Conservation (phyloP, 2,329 filamentous ascomycete species). For the Ascochyta pisi region DNA sequence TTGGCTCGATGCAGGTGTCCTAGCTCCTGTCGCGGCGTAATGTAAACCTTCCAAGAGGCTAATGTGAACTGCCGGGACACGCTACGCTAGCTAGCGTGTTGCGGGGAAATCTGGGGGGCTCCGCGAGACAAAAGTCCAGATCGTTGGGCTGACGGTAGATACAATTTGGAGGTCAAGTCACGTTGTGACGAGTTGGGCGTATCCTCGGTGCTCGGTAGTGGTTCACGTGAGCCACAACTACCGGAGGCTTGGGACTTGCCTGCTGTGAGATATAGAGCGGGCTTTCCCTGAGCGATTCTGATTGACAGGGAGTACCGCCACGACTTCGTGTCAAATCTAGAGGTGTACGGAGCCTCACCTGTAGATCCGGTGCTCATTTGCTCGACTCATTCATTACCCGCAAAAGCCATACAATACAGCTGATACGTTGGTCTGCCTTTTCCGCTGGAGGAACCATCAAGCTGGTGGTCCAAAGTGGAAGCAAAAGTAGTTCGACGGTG, state of each 20-base stretch:
- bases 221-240: neutral
- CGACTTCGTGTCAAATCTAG: neutral
- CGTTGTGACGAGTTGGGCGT: neutral
- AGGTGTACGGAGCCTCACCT: neutral
- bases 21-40: conserved; percentile 4
- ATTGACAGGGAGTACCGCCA: neutral
- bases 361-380: neutral
- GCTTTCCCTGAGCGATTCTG: neutral
- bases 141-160: neutral
- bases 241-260: neutral
- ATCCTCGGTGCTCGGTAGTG: conserved; percentile 14
- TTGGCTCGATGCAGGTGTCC: conserved; percentile 4
- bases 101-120: conserved; percentile 13
- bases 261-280: neutral
- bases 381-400: neutral
- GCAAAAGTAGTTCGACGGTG: neutral
- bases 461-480: neutral
- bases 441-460: neutral
- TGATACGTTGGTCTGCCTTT: neutral
- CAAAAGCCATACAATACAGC: too few species aligned
- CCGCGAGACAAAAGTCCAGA: conserved; percentile 4
- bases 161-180: neutral
- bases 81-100: conserved; percentile 1
- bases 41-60: conserved; percentile 7
- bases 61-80: conserved; percentile 9